Evolutionary conservation across 345 rosid species (phyloP).

Genomic region (Nephelium lappaceum): DNA sequence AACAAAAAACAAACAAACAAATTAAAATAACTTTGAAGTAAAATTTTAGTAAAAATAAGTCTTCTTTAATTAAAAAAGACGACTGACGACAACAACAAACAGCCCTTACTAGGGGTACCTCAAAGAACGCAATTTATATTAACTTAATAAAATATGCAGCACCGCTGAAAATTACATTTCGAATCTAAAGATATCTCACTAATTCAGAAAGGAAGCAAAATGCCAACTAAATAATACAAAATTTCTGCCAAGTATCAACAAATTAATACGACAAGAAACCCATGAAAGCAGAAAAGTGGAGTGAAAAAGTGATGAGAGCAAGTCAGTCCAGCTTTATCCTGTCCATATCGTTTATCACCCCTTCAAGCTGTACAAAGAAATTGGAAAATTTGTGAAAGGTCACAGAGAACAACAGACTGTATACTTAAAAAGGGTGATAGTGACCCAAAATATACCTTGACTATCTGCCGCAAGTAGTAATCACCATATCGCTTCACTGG

Average conservation of each 20-base stretch:
- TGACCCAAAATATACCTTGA: constrained; percentile 51
- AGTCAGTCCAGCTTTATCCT: constrained; percentile 71
- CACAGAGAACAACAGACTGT: background rate
- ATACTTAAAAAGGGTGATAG: background rate
- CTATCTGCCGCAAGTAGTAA: constrained; percentile 92
- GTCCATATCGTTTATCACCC: constrained; percentile 81
- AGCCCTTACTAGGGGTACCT: background rate
- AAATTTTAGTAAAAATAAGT: too few species aligned
- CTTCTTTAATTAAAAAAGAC: too few species aligned
- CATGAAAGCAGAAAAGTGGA: constrained; percentile 7
- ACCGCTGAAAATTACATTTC: constrained; percentile 15
- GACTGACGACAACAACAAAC: too few species aligned
- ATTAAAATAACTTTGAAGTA: too few species aligned
- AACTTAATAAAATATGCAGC: background rate
- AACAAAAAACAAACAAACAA: too few species aligned
- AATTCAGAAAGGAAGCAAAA: background rate
- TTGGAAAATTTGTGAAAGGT: background rate
- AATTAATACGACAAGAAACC: background rate
- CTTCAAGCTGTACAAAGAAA: constrained; percentile 69
- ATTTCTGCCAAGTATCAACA: background rate
- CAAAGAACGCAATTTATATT: background rate
- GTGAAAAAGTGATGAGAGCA: background rate
- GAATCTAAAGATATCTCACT: constrained; percentile 1
- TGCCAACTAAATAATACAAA: constrained; percentile 13
- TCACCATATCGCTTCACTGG: constrained; percentile 78